A percentile compares a stretch with the other conserved stretches of the same genome.
phyloP scores from a whole-genome alignment of 495 filamentous ascomycete genomes.

The Lineolata rhizophorae region DNA sequence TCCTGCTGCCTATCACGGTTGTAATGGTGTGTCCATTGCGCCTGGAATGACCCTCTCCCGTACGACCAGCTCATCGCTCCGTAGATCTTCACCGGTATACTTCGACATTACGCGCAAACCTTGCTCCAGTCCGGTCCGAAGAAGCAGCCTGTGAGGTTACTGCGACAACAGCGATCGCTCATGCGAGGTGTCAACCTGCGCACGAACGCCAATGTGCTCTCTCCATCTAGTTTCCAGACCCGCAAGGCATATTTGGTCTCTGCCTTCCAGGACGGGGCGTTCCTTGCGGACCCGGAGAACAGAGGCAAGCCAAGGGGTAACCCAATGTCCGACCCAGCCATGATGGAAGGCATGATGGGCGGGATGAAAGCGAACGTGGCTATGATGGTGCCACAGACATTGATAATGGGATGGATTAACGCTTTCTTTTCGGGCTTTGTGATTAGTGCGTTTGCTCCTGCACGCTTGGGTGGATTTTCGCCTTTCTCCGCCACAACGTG shows the following conservation, averaged over 20 bases:
- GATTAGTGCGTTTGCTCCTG: slow-evolving; percentile 42
- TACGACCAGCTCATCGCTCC: background rate
- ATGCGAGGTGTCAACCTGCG: slow-evolving; percentile 71
- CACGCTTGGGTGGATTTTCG: too few species aligned
- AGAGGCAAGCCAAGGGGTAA: slow-evolving; percentile 77
- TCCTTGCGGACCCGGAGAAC: slow-evolving; percentile 69
- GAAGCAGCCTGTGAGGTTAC: slow-evolving; percentile 47
- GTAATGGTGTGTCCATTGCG: slow-evolving; percentile 65
- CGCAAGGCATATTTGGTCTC: slow-evolving; percentile 62
- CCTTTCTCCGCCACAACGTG: too few species aligned
- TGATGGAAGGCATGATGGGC: slow-evolving; percentile 99
- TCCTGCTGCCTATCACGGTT: slow-evolving; percentile 84
- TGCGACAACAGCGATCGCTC: slow-evolving; percentile 74
- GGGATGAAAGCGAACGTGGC: slow-evolving; percentile 99
- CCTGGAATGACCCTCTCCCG: background rate
- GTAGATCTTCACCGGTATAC: slow-evolving; percentile 79
- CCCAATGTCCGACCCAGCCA: slow-evolving; percentile 89
- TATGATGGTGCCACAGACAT: slow-evolving; percentile 96
- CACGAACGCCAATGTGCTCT: slow-evolving; percentile 51
- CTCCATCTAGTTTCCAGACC: slow-evolving; percentile 47
- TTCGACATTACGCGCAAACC: slow-evolving; percentile 86
- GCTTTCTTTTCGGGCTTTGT: slow-evolving; percentile 96
- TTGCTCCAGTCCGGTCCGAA: slow-evolving; percentile 76
- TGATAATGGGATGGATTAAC: slow-evolving; percentile 99
- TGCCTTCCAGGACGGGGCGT: slow-evolving; percentile 63